Base-by-base conservation (phyloP, 2,329 filamentous ascomycete species). In the Grosmannia clavigera region DNA sequence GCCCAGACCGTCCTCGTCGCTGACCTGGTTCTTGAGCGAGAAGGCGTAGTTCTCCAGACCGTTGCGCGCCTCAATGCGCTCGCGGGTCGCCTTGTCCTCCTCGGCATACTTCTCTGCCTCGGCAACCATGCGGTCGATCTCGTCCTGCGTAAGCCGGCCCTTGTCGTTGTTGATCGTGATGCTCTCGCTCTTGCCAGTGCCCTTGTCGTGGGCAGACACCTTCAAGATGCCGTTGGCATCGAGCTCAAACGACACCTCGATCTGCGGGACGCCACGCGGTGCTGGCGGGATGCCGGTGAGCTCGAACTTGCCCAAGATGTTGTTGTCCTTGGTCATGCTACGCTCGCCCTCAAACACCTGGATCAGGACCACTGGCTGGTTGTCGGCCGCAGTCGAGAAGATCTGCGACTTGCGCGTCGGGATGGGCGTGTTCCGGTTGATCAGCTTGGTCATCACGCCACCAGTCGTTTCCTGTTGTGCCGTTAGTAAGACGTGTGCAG, bases 111-210 rank as follows among this genome's bases (percentile, higher is more conserved):
- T 90, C 85, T 97, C 94, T 63, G 94, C 94, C 78, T 99, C 94
- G 68, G 87, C 86, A 65, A 99, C 91, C 94, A 99, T 99, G 76
- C 94, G 94, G 76, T 97, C 92, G 69, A 99, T 99, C 76, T 99
- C 94, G 68, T 99, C 94, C 71, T 88, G 87, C 69, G 88, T 91
- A 58, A 99, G 87, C 74, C 94, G 92, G 67, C 94, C 94, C 86
- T 97, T 97, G 80, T 99, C 94, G 80, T 99, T 97, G 79, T 88
- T 97, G 74, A 99, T 99, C 69, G 94, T 97, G 75, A 99, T 97
- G 65, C 88, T 91, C 82, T 99, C 91, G 65, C 83, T 85, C 84
- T 97, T 96, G 76, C 94, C 94, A 70, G 92, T 96, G 73, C 92
- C 94, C 87, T 97, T 97, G 78, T 99, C 94, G 70, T 88, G 86